A percentile compares a stretch with the other conserved stretches of the same genome.
Conservation (phyloP, 768 basidiomycete genomes). For the Psilocybe cyanescens region DNA sequence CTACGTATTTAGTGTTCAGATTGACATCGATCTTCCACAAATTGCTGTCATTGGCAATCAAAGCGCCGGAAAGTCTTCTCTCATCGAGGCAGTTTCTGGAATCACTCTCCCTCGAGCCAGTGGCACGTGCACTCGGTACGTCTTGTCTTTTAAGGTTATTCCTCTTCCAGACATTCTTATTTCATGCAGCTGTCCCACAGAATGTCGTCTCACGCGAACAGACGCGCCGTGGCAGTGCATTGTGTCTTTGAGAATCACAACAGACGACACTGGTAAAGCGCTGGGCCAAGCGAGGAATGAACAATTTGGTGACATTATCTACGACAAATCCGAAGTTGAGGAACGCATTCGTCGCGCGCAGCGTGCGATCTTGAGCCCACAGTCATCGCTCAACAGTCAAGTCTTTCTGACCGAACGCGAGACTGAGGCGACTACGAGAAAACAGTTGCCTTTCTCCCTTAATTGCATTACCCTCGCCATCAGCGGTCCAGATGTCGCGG, state of each 20-base stretch:
- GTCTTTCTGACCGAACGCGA: slow-evolving; percentile 35
- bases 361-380: slow-evolving; percentile 65
- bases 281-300: slow-evolving; percentile 41
- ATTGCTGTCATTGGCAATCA: slow-evolving; percentile 79
- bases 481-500: slow-evolving; percentile 59
- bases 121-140: slow-evolving; percentile 75
- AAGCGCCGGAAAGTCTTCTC: slow-evolving; percentile 75
- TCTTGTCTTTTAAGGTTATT: neutral
- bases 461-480: slow-evolving; percentile 65
- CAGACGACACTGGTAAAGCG: slow-evolving; percentile 39
- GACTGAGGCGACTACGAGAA: neutral
- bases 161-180: neutral
- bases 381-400: slow-evolving; percentile 17
- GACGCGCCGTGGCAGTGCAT: slow-evolving; percentile 49
- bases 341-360: slow-evolving; percentile 71
- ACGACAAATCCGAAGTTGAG: slow-evolving; percentile 56
- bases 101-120: slow-evolving; percentile 69
- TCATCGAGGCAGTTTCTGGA: slow-evolving; percentile 78
- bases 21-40: slow-evolving; percentile 72
- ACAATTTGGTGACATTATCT: slow-evolving; percentile 52
- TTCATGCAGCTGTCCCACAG: slow-evolving; percentile 53
- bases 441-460: slow-evolving; percentile 45
- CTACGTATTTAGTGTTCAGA: slow-evolving; percentile 51
- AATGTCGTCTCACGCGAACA: slow-evolving; percentile 53
- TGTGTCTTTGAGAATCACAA: slow-evolving; percentile 50